Evolutionary conservation across 805 yeast species (phyloP).

Genomic region (Torulaspora franciscae): DNA sequence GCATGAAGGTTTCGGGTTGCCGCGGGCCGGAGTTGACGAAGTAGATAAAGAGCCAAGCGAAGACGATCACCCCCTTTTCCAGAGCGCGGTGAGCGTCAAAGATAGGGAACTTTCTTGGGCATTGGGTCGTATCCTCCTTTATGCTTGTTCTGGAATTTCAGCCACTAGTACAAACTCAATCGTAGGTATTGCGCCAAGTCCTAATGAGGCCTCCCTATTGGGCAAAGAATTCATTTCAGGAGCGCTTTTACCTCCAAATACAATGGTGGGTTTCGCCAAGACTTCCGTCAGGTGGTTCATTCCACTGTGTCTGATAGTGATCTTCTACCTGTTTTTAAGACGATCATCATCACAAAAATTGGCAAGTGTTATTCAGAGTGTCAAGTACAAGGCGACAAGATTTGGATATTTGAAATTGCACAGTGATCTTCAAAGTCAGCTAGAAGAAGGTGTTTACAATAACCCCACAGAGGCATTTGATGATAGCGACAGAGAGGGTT

Average conservation of each 20-base stretch:
- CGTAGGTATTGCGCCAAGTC: constrained; percentile 33
- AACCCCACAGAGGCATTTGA: constrained; percentile 7
- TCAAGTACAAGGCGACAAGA: constrained; percentile 9
- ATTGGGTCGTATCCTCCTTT: constrained; percentile 76
- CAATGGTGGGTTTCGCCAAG: neutral
- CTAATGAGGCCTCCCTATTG: constrained; percentile 11
- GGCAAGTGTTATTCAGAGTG: constrained; percentile 1
- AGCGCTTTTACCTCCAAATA: constrained; percentile 1
- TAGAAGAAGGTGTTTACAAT: constrained; percentile 17
- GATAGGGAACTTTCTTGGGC: constrained; percentile 96
- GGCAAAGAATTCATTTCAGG: constrained; percentile 31
- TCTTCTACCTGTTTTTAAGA: constrained; percentile 3
- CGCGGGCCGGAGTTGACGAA: constrained; percentile 57
- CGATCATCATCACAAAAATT: neutral
- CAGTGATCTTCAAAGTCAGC: constrained; percentile 10
- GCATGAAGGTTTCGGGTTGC: constrained; percentile 89
- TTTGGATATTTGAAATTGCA: constrained; percentile 12
- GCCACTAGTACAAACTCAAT: constrained; percentile 9
- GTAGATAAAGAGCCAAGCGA: constrained; percentile 23
- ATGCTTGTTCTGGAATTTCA: constrained; percentile 66
- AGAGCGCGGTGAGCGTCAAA: constrained; percentile 71
- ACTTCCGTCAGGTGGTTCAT: neutral
- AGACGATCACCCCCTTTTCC: constrained; percentile 56
- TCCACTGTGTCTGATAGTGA: neutral
- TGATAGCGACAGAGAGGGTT: constrained; percentile 14